These are phyloP conservation scores for Anthracocystis setariae DNA, from an alignment of 1,284 basidiomycete species.

Conservation along the genomic window DNA sequence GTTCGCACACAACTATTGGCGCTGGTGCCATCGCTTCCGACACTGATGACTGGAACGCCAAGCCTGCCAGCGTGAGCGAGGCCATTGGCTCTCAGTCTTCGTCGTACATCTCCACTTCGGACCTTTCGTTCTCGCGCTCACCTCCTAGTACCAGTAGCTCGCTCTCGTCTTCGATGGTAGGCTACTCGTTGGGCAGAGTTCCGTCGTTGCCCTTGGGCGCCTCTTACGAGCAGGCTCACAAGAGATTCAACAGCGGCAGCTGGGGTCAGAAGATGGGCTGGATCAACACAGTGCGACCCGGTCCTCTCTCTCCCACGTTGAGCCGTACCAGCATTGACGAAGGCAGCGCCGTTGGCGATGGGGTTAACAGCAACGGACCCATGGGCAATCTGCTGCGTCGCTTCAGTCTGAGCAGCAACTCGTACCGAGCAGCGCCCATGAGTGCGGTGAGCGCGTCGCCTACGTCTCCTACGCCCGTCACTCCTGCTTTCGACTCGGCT, in stretches of 20 bases:
- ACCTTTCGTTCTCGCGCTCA: constrained; percentile 38
- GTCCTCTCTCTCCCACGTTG: constrained; percentile 42
- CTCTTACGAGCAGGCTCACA: constrained; percentile 54
- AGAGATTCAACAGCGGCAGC: constrained; percentile 53
- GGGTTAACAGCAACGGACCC: constrained; percentile 11
- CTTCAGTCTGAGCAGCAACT: constrained; percentile 50
- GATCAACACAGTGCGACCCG: constrained; percentile 44
- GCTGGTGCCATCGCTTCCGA: constrained; percentile 21
- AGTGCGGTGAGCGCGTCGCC: constrained; percentile 2
- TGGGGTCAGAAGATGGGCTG: constrained; percentile 49
- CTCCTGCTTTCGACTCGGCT: constrained; percentile 22
- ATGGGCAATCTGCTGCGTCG: constrained; percentile 54
- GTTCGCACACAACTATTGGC: constrained; percentile 43
- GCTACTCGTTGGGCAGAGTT: constrained; percentile 45
- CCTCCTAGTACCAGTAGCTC: constrained; percentile 35
- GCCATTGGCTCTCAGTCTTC: constrained; percentile 28
- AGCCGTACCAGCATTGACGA: constrained; percentile 36
- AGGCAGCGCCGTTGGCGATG: constrained; percentile 22
- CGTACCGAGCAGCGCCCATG: constrained; percentile 24
- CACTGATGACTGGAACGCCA: constrained; percentile 26
- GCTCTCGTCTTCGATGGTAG: constrained; percentile 24
- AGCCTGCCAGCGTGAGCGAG: constrained; percentile 16
- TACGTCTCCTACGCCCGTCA: constrained; percentile 12
- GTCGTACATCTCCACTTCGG: constrained; percentile 39
- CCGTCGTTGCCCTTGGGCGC: constrained; percentile 47